Conservation (phyloP, 495 filamentous ascomycete genomes). For the Podospora australis region DNA sequence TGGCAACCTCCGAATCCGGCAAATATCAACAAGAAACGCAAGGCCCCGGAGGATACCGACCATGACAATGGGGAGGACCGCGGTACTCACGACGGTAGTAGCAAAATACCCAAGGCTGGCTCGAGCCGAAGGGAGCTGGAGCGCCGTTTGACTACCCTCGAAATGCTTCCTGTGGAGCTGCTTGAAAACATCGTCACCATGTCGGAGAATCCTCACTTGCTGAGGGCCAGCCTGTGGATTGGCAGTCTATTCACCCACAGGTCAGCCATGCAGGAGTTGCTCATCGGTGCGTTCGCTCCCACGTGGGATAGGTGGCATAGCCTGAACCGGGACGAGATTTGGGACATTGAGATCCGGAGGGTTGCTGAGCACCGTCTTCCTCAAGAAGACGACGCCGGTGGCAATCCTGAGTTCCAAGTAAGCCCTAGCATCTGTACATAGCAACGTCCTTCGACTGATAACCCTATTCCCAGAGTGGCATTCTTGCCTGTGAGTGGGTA, state of each 20-base stretch:
- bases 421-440: constrained; percentile 1
- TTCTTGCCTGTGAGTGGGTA: constrained; percentile 28
- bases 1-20: constrained; percentile 17
- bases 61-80: background rate
- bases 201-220: constrained; percentile 34
- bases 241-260: constrained; percentile 27
- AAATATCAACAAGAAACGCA: constrained; percentile 1
- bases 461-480: constrained; percentile 16
- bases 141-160: constrained; percentile 24
- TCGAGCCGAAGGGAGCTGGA: constrained; percentile 12
- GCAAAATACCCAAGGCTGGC: constrained; percentile 7
- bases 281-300: constrained; percentile 29
- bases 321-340: constrained; percentile 2
- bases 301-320: constrained; percentile 35
- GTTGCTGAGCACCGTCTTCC: background rate
- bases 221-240: constrained; percentile 29
- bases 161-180: constrained; percentile 35
- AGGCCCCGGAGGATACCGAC: background rate
- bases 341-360: background rate
- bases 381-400: constrained; percentile 10
- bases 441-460: background rate
- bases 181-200: constrained; percentile 36
- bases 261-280: constrained; percentile 21
- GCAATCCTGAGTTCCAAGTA: constrained; percentile 32
- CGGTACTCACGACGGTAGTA: background rate